Percentiles rank a stretch among this genome's conserved stretches.
phyloP scores from a whole-genome alignment of 768 basidiomycete species.

The Cystobasidium tubakii region DNA sequence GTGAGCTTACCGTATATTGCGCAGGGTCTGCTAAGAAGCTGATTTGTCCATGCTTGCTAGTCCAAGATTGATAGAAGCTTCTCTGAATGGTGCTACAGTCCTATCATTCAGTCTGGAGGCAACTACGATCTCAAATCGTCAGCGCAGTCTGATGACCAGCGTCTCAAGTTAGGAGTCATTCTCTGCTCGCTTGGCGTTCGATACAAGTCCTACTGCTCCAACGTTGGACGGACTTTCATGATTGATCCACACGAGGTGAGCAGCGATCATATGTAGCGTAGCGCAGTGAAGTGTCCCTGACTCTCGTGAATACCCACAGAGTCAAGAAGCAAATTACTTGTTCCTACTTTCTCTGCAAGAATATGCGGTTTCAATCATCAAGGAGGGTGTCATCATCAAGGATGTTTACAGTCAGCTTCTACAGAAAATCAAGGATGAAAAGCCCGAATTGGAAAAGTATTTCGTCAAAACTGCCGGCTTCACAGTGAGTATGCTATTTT shows the following conservation, averaged over 20 bases:
- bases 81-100: constrained; percentile 88
- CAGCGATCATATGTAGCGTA: background rate
- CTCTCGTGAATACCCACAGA: constrained; percentile 53
- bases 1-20: constrained; percentile 58
- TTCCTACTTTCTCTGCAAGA: constrained; percentile 70
- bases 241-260: constrained; percentile 82
- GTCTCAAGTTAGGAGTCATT: constrained; percentile 77
- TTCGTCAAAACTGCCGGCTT: constrained; percentile 88
- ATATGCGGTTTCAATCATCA: constrained; percentile 68
- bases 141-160: constrained; percentile 75
- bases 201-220: constrained; percentile 87
- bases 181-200: constrained; percentile 79
- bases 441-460: constrained; percentile 71
- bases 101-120: constrained; percentile 89
- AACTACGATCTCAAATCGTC: constrained; percentile 84
- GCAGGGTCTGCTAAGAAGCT: background rate
- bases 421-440: constrained; percentile 66
- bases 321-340: constrained; percentile 82
- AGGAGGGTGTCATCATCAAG: constrained; percentile 67
- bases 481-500: constrained; percentile 57
- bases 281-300: background rate
- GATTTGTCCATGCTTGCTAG: background rate
- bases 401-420: constrained; percentile 77
- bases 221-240: constrained; percentile 87
- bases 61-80: constrained; percentile 76